phyloP scores from a whole-genome alignment of 768 basidiomycete species.

The Russula sp. region DNA sequence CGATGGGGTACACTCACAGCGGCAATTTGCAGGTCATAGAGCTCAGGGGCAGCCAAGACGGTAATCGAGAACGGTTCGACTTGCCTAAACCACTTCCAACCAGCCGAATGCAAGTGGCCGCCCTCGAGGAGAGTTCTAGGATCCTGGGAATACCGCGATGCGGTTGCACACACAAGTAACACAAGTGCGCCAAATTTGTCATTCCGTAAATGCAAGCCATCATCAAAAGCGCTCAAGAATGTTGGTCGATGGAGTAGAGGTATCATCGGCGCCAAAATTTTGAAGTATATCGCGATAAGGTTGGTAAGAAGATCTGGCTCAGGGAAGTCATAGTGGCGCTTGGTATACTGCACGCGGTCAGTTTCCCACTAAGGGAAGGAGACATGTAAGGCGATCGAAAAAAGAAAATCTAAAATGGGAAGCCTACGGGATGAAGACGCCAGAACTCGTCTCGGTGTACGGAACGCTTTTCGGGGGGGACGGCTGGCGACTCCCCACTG shows the following conservation, averaged over 20 bases:
- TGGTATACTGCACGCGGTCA: not conserved
- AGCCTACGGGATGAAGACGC: slow-evolving; percentile 15
- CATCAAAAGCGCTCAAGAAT: slow-evolving; percentile 9
- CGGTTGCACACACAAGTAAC: slow-evolving; percentile 21
- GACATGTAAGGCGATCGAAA: not conserved
- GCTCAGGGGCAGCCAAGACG: slow-evolving; percentile 47
- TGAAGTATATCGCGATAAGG: slow-evolving; percentile 17
- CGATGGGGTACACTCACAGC: slow-evolving; percentile 34
- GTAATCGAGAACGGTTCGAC: slow-evolving; percentile 54
- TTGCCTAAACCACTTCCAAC: slow-evolving; percentile 50
- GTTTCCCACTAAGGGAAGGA: slow-evolving; percentile 17
- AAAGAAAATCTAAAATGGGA: not conserved
- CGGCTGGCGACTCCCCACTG: not conserved
- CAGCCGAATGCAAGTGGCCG: slow-evolving; percentile 30
- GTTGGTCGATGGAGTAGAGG: slow-evolving; percentile 22
- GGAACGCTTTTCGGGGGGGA: not conserved
- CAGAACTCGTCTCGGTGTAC: slow-evolving; percentile 18
- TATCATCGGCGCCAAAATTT: slow-evolving; percentile 4
- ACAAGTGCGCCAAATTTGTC: slow-evolving; percentile 19
- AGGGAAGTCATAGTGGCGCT: slow-evolving; percentile 14
- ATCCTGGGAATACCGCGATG: slow-evolving; percentile 17
- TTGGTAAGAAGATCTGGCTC: slow-evolving; percentile 18
- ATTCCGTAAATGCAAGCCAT: slow-evolving; percentile 15
- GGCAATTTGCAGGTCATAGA: slow-evolving; percentile 70
- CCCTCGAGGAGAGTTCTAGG: slow-evolving; percentile 11